Evolutionary conservation across 306 rosid species (phyloP).

Genomic region (Macrotyloma uniflorum): DNA sequence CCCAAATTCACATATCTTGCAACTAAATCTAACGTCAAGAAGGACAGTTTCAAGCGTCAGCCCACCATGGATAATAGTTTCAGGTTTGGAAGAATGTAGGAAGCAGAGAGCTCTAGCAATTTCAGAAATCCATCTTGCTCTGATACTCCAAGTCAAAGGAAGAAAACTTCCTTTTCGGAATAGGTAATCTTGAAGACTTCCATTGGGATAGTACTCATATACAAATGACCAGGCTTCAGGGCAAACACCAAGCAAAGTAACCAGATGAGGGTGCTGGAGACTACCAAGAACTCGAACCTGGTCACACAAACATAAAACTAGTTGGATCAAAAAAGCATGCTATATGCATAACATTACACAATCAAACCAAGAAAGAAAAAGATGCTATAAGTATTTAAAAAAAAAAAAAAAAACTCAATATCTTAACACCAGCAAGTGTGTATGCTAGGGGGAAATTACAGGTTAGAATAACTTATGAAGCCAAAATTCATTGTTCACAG

Average conservation of each 20-base stretch:
- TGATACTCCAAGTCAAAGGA: slow-evolving; percentile 63
- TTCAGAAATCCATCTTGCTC: slow-evolving; percentile 66
- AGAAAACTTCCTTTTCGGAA: slow-evolving; percentile 48
- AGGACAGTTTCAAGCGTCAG: slow-evolving; percentile 64
- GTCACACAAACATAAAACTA: slow-evolving; percentile 24
- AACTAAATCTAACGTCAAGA: slow-evolving; percentile 60
- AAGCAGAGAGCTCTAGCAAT: slow-evolving; percentile 76
- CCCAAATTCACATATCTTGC: slow-evolving; percentile 86
- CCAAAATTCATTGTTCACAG: neutral
- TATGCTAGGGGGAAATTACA: neutral
- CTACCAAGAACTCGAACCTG: slow-evolving; percentile 81
- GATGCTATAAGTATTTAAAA: neutral
- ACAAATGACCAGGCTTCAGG: slow-evolving; percentile 79
- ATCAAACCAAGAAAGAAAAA: slow-evolving; percentile 6
- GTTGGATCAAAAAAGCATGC: slow-evolving; percentile 25
- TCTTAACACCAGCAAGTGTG: slow-evolving; percentile 1
- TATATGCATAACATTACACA: neutral
- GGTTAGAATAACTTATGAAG: slow-evolving; percentile 2
- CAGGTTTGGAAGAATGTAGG: slow-evolving; percentile 81
- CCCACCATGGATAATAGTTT: slow-evolving; percentile 72
- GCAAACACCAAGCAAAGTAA: slow-evolving; percentile 77
- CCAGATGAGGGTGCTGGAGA: slow-evolving; percentile 75
- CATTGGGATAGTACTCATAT: slow-evolving; percentile 73
- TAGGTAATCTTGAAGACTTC: slow-evolving; percentile 65
- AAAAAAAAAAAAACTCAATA: neutral